Base-by-base conservation (phyloP, 306 rosid species). In the Sphenostylis stenocarpa region DNA sequence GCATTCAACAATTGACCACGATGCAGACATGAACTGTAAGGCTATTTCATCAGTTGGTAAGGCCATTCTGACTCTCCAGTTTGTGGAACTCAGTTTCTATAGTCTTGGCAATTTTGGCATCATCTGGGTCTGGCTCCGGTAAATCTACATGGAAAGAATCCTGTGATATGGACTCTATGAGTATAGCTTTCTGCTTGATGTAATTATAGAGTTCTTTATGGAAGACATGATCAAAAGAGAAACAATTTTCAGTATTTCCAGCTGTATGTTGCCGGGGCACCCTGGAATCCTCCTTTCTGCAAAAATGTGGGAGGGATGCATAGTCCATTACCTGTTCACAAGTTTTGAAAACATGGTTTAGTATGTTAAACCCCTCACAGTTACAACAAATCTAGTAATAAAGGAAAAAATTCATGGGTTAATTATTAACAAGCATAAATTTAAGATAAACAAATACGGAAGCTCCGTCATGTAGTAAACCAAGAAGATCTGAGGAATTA, bases 281-380 rank as follows among this genome's bases (percentile, higher is more conserved):
- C 41, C 82, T 85, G 0, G 97, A 90, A 19, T 75, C 84, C 72
- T 81, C 90, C 80, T 61, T 84, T 70, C 78, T 81, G 77, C 90
- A 88, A 81, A 88, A 90, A 73, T 84, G 93, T 20, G 97, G 93
- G 56, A 90, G 91, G 68, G 94, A 73, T 56, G 84, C 88, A 55
- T 81, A 81, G 73, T 91, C 97, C 92, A 89, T 89, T 61, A 91
- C 67, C 97, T 91, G 88, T 77, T 79, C 8, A 73, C 49, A 73
- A 56, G 64, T 79, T 75, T 72, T 38, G 48, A 26, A 45, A 72
- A 19, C 49, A 61, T 9, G 47, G 48, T 31, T 19, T 20, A 57
- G 58, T 29, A 9, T 23, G 72, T 15, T 75, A 51, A 57, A 45
- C 6, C 9, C 33, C 58, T 58, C 14, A 7, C 48, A 60, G 44